Base-by-base conservation (phyloP, 108 stramenopile genomes). In the Stephanodiscus triporus region DNA sequence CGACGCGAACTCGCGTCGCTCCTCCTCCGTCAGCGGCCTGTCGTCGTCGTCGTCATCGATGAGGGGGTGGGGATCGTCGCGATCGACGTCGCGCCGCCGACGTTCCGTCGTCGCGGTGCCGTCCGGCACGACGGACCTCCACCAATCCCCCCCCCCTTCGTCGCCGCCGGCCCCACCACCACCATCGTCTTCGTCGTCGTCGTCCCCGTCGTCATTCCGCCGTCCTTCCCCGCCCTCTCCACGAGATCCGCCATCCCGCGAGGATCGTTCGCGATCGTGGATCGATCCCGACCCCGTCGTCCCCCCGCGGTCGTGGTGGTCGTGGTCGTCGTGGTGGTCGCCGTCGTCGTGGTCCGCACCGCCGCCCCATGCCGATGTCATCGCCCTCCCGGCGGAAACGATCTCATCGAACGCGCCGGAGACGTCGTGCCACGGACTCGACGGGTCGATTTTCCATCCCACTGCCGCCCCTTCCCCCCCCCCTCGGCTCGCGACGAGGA, bases 341-440 rank as follows among this genome's bases (percentile, higher is more conserved):
- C 63, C 24, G 16, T 56, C 45, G 16, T n/a, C 58, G 26, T 24
- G 17, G 23, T 62, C 27, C 6, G 38, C 66, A 5, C 17, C 49
- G 40, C 51, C 49, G 40, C 29, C 19, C 73, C 72, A 80, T 14
- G 68, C 79, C n/a, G n/a, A 2, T 6, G 54, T 36, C 55, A 74
- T 32, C 13, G 34, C 24, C 26, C 48, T 49, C 42, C 68, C 53
- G 19, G 73, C 79, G 9, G 48, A 4, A 0, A 66, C 63, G 65
- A 80, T 80, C 49, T 74, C 79, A 17, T 70, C 42, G 14, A 80
- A 51, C 9, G 79, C 79, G 40, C 2, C 10, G 4, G 63, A 34
- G 0, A 36, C 45, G 58, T 77, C 55, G 6, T 38, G 17, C 76
- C 76, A 77, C n/a, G 76, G 55, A 50, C 68, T 73, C 26, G 68